Evolutionary conservation across 1,284 basidiomycete species (phyloP), one percentile per base, ranked within the genome.

Genomic region (Amylostereum areolatum): DNA sequence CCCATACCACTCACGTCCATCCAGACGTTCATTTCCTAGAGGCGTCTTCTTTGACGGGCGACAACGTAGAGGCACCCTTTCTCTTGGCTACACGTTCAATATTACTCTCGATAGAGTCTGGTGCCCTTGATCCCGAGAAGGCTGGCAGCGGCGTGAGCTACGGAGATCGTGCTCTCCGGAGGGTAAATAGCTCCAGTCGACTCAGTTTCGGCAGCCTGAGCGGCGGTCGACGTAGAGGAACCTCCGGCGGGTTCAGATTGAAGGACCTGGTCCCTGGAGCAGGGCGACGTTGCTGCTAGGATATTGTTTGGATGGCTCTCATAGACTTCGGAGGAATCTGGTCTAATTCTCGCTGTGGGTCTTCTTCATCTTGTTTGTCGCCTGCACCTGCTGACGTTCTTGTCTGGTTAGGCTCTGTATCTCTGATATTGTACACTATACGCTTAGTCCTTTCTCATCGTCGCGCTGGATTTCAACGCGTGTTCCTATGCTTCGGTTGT

Each of bases 121-220:
- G 96, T 11, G 75, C 77, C 12, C 75, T 98, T 37, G 93, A 98
- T 66, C 96, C 96, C 27, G 94, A 97, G 68, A 88, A 89, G 61
- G 81, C 90, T 11, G 94, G 92, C 0, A 92, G 90, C 50, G 96
- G 96, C 33, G 92, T 99, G 35, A 93, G 90, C 60, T 99, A 97
- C 62, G 97, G 96, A 9, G 96, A 98, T 66, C 80, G 96, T 48
- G 89, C 92, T 10, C 72, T 97, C 39, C 80, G 92, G 49, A 78
- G 92, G 60, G 90, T 94, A 35, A 89, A 85, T 57, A 89, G 86
- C 63, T 87, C 87, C 12, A 90, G 88, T 62, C 81, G 85, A 47
- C 69, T 89, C 53, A 89, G 86, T 61, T 90, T 90, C 64, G 85
- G 85, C 12, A 89, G 86, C 60, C 68, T 88, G 42, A 85, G 81